Conservation (phyloP, 768 basidiomycete genomes). For the Austroboletus eburneus region DNA sequence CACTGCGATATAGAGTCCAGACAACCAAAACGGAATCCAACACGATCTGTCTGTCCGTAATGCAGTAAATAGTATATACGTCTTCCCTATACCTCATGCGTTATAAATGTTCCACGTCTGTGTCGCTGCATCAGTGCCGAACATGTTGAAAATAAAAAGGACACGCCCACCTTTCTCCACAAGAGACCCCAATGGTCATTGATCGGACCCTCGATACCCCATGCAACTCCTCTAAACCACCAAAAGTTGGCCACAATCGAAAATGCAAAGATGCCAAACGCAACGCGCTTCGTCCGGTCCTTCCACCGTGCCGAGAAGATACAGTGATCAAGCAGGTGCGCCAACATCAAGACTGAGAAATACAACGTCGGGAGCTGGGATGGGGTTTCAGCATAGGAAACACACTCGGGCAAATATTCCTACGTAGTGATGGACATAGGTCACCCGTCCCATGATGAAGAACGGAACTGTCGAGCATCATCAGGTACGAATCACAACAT, state of each 20-base stretch:
- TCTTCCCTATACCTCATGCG: no score
- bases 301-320: constrained; percentile 75
- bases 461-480: constrained; percentile 66
- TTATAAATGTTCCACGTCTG: constrained; percentile 31
- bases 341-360: constrained; percentile 90
- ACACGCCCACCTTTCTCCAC: constrained; percentile 65
- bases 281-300: constrained; percentile 60
- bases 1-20: no score
- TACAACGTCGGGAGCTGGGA: constrained; percentile 89
- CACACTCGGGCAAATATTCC: constrained; percentile 26
- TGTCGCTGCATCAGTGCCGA: constrained; percentile 6
- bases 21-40: background rate
- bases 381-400: background rate
- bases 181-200: constrained; percentile 70
- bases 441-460: constrained; percentile 96
- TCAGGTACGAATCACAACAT: background rate
- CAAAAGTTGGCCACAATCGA: constrained; percentile 77
- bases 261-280: constrained; percentile 60
- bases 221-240: constrained; percentile 91
- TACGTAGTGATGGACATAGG: constrained; percentile 95
- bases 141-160: background rate
- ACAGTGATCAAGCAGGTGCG: constrained; percentile 89
- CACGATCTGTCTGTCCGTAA: no score
- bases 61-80: no score
- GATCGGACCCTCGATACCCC: constrained; percentile 89